Base-by-base conservation (phyloP, 768 basidiomycete species). In the Lentinula raphanica region DNA sequence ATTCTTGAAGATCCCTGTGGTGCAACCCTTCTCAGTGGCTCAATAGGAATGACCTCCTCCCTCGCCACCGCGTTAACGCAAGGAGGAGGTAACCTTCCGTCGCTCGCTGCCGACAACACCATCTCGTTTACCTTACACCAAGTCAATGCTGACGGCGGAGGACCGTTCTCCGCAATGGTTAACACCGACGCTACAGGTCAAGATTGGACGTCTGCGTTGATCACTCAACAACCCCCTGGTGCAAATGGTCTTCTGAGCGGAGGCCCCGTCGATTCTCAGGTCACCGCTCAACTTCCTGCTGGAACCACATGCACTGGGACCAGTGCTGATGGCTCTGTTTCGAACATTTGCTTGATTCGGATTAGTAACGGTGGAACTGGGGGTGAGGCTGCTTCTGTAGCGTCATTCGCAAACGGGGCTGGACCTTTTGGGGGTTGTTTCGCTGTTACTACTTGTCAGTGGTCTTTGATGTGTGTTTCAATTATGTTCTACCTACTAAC, bases 351-450 rank as follows among this genome's bases (percentile, higher is more conserved):
- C 63, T 63, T 76, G 40, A 68, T 68, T 45, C 68, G 73, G 11
- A 67, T 75, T 60, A 69, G 59, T 28, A 75, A 74, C 39, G 68
- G 69, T 13, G 70, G 70, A 28, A 59, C 59, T 7, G 53, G 50
- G 11, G n/a, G 21, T 44, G 42, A 44, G 17, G 46, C 25, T 19
- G 27, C 46, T 17, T 49, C 57, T 28, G 53, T 50, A 3, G 46
- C 59, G 3, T 66, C 65, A 29, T 59, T 66, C 28, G 62, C 65
- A 6, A 64, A 66, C 56, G 65, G 65, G 40, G 69, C 69, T 9
- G 69, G 69, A n/a, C 69, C 69, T n/a, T 71, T 71, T 58, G 69
- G 69, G 13, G 66, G 69, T 17, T 70, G 69, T 44, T 64, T 65
- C 32, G 69, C 67, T 12, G 64, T 63, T 32, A 31, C 58, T 23